phyloP scores from a whole-genome alignment of 768 basidiomycete species.

The Exsudoporus frostii region DNA sequence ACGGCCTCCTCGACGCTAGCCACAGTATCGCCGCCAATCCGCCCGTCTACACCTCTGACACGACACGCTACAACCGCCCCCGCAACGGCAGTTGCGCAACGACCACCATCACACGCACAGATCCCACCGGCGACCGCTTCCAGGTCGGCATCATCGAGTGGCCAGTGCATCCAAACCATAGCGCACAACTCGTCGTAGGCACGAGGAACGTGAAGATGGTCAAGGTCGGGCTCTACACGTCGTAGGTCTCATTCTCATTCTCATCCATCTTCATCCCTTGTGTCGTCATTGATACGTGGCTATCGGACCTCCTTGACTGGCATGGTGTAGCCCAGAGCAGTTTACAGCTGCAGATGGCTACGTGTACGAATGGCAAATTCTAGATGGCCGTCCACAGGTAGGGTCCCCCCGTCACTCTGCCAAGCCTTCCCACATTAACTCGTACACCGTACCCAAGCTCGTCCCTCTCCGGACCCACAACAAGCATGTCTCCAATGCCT shows the following conservation, averaged over 20 bases:
- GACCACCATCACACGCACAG: conserved; percentile 26
- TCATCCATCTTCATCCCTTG: neutral
- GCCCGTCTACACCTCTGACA: conserved; percentile 19
- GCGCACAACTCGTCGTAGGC: conserved; percentile 20
- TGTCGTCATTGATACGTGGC: neutral
- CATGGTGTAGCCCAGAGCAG: conserved; percentile 21
- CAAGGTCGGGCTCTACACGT: conserved; percentile 21
- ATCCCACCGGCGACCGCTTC: conserved; percentile 15
- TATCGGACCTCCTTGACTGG: neutral
- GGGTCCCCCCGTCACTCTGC: neutral
- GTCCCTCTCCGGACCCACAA: conserved; percentile 16
- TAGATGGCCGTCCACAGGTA: conserved; percentile 23
- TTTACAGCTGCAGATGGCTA: conserved; percentile 22
- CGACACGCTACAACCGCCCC: conserved; percentile 3
- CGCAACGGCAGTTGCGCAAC: conserved; percentile 14
- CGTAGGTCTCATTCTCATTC: conserved; percentile 8
- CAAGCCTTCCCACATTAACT: neutral
- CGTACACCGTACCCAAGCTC: conserved; percentile 11
- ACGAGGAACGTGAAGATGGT: conserved; percentile 25
- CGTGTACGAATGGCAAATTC: conserved; percentile 31
- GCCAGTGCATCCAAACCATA: conserved; percentile 10
- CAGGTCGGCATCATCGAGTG: conserved; percentile 33
- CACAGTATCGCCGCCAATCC: neutral
- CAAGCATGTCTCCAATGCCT: conserved; percentile 4
- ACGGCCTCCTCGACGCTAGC: too few relatives aligned